phyloP scores from a whole-genome alignment of 352 stramenopile genomes.

The Globisporangium uncinulatum region DNA sequence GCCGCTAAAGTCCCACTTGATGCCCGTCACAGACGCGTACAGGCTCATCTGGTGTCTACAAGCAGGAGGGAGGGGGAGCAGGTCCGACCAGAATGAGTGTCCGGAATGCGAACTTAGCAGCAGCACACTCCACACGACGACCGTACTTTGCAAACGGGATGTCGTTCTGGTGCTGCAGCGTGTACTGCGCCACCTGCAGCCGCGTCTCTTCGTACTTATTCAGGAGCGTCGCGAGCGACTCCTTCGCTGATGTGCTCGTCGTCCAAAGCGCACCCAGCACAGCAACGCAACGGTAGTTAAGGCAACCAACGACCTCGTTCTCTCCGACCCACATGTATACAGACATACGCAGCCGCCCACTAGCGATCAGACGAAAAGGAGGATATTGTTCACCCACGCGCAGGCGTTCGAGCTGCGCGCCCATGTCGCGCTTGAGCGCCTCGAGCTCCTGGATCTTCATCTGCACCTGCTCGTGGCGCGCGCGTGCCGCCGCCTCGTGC shows the following conservation, averaged over 20 bases:
- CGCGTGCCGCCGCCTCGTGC: slow-evolving; percentile 32
- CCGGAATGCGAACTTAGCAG: neutral
- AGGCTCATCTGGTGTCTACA: slow-evolving; percentile 71
- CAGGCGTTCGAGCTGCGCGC: slow-evolving; percentile 56
- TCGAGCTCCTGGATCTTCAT: slow-evolving; percentile 62
- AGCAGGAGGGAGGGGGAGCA: slow-evolving; percentile 3
- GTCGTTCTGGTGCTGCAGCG: slow-evolving; percentile 57
- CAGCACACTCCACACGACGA: neutral
- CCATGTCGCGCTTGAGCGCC: slow-evolving; percentile 56
- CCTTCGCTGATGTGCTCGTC: slow-evolving; percentile 37
- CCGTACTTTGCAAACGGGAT: slow-evolving; percentile 63
- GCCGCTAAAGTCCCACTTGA: slow-evolving; percentile 74
- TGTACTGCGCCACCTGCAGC: slow-evolving; percentile 54
- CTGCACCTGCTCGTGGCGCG: slow-evolving; percentile 46
- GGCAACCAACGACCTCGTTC: neutral
- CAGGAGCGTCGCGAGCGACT: slow-evolving; percentile 49
- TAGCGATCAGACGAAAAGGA: slow-evolving; percentile 6
- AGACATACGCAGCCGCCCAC: slow-evolving; percentile 3
- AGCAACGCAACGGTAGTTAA: neutral
- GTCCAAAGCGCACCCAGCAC: neutral
- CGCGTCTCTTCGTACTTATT: slow-evolving; percentile 66
- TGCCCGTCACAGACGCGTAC: slow-evolving; percentile 66
- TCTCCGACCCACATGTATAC: neutral
- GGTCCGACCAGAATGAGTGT: neutral
- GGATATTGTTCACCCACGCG: slow-evolving; percentile 69